Conservation (phyloP, 176 grass and related monocot genomes). For the Cenchrus fungigraminus region DNA sequence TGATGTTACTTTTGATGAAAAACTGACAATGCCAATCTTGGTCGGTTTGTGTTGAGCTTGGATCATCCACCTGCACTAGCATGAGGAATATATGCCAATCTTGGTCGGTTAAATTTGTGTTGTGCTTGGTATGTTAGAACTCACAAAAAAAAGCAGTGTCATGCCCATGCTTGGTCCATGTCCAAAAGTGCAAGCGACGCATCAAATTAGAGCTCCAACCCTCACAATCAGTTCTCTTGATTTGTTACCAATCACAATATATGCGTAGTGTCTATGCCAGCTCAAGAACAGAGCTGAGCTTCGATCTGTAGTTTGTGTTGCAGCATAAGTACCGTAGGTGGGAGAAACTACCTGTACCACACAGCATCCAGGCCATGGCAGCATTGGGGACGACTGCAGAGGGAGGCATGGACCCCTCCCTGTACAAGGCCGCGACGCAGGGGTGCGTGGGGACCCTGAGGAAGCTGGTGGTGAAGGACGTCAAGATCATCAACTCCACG, state of each 20-base stretch:
- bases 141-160: neutral
- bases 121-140: neutral
- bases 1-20: too few species aligned
- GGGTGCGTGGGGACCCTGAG: conserved; percentile 29
- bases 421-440: conserved; percentile 57
- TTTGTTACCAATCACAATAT: neutral
- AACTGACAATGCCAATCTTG: neutral
- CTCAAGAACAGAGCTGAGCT: too few species aligned
- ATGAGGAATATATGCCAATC: conserved; percentile 12
- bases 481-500: neutral
- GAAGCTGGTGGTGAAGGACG: neutral
- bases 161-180: neutral
- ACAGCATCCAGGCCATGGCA: too few species aligned
- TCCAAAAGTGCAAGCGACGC: conserved; percentile 1
- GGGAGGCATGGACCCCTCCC: too few species aligned
- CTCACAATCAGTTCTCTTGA: neutral
- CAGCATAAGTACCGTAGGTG: too few species aligned
- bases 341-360: too few species aligned
- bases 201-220: neutral
- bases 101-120: too few species aligned
- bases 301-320: too few species aligned
- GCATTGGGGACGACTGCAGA: too few species aligned
- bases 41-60: neutral
- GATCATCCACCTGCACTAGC: neutral
- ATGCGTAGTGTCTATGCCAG: neutral